Evolutionary conservation across 129 eudicot genomes (phyloP).

Genomic region (Flaveria sonorensis): DNA sequence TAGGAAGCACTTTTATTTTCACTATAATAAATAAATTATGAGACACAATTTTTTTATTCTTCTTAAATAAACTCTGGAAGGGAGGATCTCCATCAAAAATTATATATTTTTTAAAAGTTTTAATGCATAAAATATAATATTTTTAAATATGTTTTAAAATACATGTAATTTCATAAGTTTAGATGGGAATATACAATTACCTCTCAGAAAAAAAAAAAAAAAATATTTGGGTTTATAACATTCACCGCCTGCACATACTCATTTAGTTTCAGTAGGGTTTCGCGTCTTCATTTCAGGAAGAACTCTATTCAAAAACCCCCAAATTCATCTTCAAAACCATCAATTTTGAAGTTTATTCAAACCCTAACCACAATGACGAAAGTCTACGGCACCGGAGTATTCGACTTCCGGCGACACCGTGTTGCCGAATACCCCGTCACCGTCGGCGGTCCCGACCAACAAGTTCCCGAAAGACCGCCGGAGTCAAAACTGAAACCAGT

Average conservation of each 20-base stretch:
- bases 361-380: conserved; percentile 59
- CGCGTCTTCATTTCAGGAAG: neutral
- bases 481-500: conserved; percentile 56
- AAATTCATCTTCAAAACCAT: conserved; percentile 2
- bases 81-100: no score
- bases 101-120: no score
- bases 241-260: neutral
- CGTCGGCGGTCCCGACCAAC: conserved; percentile 29
- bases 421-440: conserved; percentile 93
- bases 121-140: no score
- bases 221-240: neutral
- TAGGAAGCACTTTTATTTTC: no score
- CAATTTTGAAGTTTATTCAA: neutral
- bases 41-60: no score
- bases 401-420: conserved; percentile 92
- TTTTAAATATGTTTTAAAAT: no score
- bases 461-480: conserved; percentile 48
- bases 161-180: no score
- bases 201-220: no score
- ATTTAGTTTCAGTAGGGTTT: conserved; percentile 23
- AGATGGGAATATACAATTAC: no score
- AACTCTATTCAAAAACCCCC: conserved; percentile 5
- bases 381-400: conserved; percentile 81
- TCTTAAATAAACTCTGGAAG: no score
- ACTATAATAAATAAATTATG: no score